A percentile compares a stretch with the other conserved stretches of the same genome.
These are phyloP conservation scores for Rosellinia necatrix DNA, from an alignment of 2,329 filamentous ascomycete genomes.

Conservation along the genomic window DNA sequence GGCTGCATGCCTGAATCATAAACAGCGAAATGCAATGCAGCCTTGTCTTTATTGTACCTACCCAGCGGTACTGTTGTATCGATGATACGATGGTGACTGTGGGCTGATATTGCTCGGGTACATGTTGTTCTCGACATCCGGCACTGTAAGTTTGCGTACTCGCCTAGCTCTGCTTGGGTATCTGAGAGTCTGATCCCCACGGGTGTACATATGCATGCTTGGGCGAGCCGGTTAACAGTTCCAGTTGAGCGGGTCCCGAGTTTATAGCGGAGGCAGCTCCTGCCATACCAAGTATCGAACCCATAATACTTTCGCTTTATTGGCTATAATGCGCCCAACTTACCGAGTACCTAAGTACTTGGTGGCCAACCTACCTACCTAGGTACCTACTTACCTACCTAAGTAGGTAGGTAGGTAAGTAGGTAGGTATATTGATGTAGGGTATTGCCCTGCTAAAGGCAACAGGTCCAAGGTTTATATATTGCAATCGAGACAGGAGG, in stretches of 20 bases:
- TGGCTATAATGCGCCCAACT: no score
- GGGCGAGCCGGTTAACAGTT: neutral
- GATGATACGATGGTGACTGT: neutral
- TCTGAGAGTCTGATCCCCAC: neutral
- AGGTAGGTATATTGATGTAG: no score
- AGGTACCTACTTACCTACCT: neutral
- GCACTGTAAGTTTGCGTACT: no score
- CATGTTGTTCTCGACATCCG: no score
- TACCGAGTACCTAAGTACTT: no score
- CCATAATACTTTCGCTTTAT: no score
- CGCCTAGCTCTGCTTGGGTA: neutral
- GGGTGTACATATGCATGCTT: neutral
- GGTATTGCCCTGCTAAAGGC: no score
- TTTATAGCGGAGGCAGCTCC: no score
- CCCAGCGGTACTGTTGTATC: neutral
- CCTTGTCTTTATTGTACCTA: conserved; percentile 19
- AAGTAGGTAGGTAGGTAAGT: neutral
- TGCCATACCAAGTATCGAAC: no score
- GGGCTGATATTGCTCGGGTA: neutral
- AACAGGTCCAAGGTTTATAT: no score
- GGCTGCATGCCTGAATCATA: conserved; percentile 21
- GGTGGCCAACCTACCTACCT: no score
- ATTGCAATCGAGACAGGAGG: no score
- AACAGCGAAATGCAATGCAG: conserved; percentile 19
- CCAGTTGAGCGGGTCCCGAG: neutral